Base-by-base conservation (phyloP, 495 filamentous ascomycete species). In the Lindgomyces ingoldianus region DNA sequence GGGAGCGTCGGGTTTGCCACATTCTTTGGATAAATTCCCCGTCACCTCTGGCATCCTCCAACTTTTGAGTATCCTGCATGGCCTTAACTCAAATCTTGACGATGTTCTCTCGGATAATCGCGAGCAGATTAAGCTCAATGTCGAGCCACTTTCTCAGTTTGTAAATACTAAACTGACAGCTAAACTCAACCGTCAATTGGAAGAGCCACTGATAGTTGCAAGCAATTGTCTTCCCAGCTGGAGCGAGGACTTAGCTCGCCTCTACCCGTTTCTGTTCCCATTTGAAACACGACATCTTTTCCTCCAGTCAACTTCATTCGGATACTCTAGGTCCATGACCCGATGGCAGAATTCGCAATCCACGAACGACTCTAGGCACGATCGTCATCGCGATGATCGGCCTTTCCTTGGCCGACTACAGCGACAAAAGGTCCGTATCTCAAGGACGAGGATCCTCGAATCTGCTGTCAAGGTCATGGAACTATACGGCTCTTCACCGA, bases 401-500 rank as follows among this genome's bases (percentile, higher is more conserved):
- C 90, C 92, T 18, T 95, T 93, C 82, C 82, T 98, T n/a, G 93
- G 94, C 9, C 84, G 93, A 41, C 81, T 97, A 8, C 94, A 97
- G 74, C 87, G 95, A 58, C 95, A 99, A 70, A 99, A 99, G 74
- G 94, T 99, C 21, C 89, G 95, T 25, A 98, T 99, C 59, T 95
- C 93, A 6, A 84, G 95, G 36, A 84, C 85, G 4, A 91, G 93
- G 58, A 96, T 99, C 52, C 81, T 99, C 2, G 95, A 99, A 70
- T 97, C 95, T 24, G 95, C 95, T 0, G 81, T 96, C 71, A 99
- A 98, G 74, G 95, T 99, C n/a, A 97, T 99, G 95, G 94, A 99
- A 65, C 85, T 98, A 4, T 99, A 99, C 73, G 95, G 95, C 1
- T 89, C 90, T 2, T 97, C 93, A 3, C 89, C 94, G 36, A 98